These are phyloP conservation scores for Fusarium buharicum DNA, from an alignment of 2,329 filamentous ascomycete genomes.

Conservation along the genomic window DNA sequence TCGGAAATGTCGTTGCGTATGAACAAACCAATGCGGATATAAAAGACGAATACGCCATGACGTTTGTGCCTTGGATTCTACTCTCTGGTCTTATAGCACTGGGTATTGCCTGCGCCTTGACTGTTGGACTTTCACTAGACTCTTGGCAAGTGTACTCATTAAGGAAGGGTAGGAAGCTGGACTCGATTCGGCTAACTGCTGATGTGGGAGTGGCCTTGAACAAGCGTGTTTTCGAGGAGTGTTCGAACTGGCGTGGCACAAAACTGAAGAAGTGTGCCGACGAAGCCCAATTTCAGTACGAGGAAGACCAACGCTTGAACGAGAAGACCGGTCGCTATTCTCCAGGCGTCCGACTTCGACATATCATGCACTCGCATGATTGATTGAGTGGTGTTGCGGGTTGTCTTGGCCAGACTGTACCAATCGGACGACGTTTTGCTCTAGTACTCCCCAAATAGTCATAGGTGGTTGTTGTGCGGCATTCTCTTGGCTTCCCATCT, in stretches of 20 bases:
- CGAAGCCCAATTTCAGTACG: conserved; percentile 16
- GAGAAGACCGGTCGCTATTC: conserved; percentile 6
- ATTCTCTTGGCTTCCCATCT: not conserved
- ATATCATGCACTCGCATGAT: conserved; percentile 4
- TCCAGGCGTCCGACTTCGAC: conserved; percentile 18
- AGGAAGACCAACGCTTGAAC: conserved; percentile 3
- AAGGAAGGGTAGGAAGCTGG: conserved; percentile 17
- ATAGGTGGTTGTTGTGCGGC: not conserved
- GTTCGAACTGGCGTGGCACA: conserved; percentile 13
- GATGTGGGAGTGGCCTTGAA: conserved; percentile 27
- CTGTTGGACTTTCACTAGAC: conserved; percentile 18
- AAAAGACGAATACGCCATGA: conserved; percentile 24
- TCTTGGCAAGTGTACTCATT: conserved; percentile 24
- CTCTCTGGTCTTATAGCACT: conserved; percentile 21
- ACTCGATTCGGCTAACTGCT: conserved; percentile 27
- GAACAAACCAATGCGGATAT: conserved; percentile 7
- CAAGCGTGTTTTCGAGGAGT: conserved; percentile 22
- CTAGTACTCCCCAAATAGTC: not conserved
- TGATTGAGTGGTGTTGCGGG: not conserved
- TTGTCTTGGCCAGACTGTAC: too few relatives aligned
- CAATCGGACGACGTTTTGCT: too few relatives aligned
- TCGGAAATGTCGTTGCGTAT: conserved; percentile 27
- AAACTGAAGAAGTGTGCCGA: conserved; percentile 23
- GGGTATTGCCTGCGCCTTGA: conserved; percentile 18
- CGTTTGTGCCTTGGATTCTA: conserved; percentile 33